Evolutionary conservation across 2,329 filamentous ascomycete species (phyloP).

Genomic region (Chaetomium globosum): DNA sequence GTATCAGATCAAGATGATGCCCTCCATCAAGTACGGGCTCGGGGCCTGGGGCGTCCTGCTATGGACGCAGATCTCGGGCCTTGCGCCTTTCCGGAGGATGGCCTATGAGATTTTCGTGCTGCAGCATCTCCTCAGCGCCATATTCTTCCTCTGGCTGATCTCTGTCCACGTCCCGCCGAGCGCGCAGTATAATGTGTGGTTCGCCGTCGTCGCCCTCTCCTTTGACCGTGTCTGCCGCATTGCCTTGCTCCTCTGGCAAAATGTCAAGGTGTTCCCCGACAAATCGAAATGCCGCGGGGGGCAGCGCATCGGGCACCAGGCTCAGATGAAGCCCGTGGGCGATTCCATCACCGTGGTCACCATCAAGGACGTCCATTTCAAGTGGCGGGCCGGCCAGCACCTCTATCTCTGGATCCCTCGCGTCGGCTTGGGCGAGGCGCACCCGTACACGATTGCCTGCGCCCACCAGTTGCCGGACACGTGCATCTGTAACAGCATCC

Average conservation of each 20-base stretch:
- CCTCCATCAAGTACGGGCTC: conserved; percentile 67
- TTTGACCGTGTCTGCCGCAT: conserved; percentile 63
- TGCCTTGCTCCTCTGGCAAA: conserved; percentile 55
- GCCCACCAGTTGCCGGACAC: conserved; percentile 54
- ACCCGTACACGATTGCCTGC: conserved; percentile 65
- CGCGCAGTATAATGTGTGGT: conserved; percentile 66
- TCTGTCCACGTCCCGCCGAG: conserved; percentile 64
- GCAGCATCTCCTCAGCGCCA: conserved; percentile 66
- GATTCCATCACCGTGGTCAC: conserved; percentile 59
- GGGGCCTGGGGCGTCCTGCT: conserved; percentile 67
- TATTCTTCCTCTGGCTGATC: conserved; percentile 64
- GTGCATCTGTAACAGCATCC: conserved; percentile 62
- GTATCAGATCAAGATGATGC: conserved; percentile 62
- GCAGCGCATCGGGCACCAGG: conserved; percentile 56
- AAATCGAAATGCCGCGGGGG: conserved; percentile 51
- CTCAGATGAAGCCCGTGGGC: conserved; percentile 53
- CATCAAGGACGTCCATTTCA: conserved; percentile 62
- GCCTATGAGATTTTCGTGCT: conserved; percentile 70
- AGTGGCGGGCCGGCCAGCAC: conserved; percentile 63
- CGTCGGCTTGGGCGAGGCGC: conserved; percentile 57
- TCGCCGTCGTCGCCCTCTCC: conserved; percentile 63
- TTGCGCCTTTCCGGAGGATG: conserved; percentile 66
- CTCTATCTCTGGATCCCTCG: conserved; percentile 63
- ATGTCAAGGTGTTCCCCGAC: conserved; percentile 50
- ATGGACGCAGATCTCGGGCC: conserved; percentile 66